phyloP scores from a whole-genome alignment of 208 protist species.

The Balamuthia mandrillaris region DNA sequence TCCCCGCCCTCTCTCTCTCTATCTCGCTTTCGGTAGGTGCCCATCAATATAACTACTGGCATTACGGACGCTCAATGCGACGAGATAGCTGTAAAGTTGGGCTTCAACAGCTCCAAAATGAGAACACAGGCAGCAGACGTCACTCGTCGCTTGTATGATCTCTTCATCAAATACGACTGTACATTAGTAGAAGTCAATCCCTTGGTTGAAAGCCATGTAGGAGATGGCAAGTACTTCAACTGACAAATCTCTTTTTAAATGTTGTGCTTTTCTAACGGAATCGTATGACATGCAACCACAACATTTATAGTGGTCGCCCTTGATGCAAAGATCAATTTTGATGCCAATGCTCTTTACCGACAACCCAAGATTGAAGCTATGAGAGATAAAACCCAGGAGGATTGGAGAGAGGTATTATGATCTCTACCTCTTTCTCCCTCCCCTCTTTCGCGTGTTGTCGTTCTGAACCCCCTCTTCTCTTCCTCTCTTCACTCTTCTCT shows the following conservation, averaged over 20 bases:
- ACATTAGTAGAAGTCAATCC: constrained; percentile 59
- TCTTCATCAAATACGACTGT: constrained; percentile 20
- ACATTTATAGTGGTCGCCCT: constrained; percentile 83
- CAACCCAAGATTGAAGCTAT: constrained; percentile 92
- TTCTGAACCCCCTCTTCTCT: too few relatives aligned
- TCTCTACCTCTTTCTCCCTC: too few relatives aligned
- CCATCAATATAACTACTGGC: constrained; percentile 53
- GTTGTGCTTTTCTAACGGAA: background rate
- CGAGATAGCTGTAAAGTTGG: background rate
- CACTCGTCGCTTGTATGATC: background rate
- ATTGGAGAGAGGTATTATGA: constrained; percentile 59
- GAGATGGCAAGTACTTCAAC: background rate
- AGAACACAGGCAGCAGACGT: background rate
- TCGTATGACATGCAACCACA: background rate
- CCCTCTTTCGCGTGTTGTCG: background rate
- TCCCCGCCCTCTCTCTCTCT: constrained; percentile 3
- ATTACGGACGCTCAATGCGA: constrained; percentile 38
- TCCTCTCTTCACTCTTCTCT: too few relatives aligned
- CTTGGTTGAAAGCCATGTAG: constrained; percentile 48
- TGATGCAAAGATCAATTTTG: constrained; percentile 98
- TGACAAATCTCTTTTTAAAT: background rate
- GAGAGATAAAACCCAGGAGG: constrained; percentile 89
- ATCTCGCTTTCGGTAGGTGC: constrained; percentile 40
- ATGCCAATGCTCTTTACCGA: constrained; percentile 96
- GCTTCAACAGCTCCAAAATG: background rate